phyloP scores from a whole-genome alignment of 2,329 filamentous ascomycete genomes.

The Pseudofabraea citricarpa region DNA sequence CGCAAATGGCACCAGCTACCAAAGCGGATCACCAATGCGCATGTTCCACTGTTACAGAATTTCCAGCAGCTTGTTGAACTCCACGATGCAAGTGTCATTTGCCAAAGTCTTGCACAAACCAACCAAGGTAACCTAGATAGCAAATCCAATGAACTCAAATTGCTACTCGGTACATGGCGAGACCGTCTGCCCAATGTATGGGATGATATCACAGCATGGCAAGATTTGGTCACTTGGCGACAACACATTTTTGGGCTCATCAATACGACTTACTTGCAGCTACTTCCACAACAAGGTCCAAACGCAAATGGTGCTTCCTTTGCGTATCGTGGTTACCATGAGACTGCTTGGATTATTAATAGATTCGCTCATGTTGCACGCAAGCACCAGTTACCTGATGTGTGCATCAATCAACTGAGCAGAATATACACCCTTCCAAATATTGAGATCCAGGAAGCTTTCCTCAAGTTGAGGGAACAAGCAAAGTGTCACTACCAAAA shows the following conservation, averaged over 20 bases:
- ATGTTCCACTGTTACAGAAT: conserved; percentile 91
- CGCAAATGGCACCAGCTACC: conserved; percentile 99
- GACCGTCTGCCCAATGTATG: conserved; percentile 95
- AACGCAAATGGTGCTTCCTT: conserved; percentile 88
- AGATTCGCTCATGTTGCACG: conserved; percentile 95
- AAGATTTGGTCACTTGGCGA: conserved; percentile 98
- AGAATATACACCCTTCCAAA: conserved; percentile 98
- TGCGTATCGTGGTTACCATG: conserved; percentile 94
- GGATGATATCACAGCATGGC: conserved; percentile 99
- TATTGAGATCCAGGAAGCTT: conserved; percentile 98
- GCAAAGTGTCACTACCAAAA: conserved; percentile 99
- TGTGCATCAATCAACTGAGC: conserved; percentile 94
- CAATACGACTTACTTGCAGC: conserved; percentile 84
- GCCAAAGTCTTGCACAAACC: conserved; percentile 81
- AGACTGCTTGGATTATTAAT: conserved; percentile 99
- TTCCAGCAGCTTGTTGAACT: conserved; percentile 98
- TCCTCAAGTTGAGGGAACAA: conserved; percentile 96
- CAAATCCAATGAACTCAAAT: conserved; percentile 92
- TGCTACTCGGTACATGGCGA: conserved; percentile 90
- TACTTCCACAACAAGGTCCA: conserved; percentile 75
- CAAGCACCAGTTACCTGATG: conserved; percentile 93
- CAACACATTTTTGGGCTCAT: conserved; percentile 99
- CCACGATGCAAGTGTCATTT: conserved; percentile 96
- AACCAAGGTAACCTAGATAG: conserved; percentile 81
- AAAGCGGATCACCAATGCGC: conserved; percentile 85